A percentile compares a stretch with the other conserved stretches of the same genome.
phyloP scores from a whole-genome alignment of 345 rosid species.

The Acer saccharum region DNA sequence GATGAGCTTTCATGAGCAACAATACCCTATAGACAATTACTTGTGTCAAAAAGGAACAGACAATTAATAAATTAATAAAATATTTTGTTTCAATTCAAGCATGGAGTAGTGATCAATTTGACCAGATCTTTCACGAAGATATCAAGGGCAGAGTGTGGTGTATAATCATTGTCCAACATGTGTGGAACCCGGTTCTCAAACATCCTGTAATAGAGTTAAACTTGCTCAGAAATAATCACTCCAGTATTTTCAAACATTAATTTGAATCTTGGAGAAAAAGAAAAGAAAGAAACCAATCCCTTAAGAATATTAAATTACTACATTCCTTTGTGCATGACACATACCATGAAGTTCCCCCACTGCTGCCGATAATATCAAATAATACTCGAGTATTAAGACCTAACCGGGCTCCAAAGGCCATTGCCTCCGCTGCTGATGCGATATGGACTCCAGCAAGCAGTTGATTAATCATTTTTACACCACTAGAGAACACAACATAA shows the following conservation, averaged over 20 bases:
- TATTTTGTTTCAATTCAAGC: background rate
- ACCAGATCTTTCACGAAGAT: slow-evolving; percentile 98
- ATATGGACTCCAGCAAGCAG: slow-evolving; percentile 98
- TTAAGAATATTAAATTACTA: background rate
- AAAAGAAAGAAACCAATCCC: background rate
- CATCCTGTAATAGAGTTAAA: slow-evolving; percentile 69
- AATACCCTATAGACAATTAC: slow-evolving; percentile 71
- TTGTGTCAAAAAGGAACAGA: slow-evolving; percentile 4
- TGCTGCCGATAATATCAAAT: slow-evolving; percentile 58
- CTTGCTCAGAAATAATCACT: background rate
- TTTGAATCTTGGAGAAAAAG: background rate
- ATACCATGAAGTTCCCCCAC: slow-evolving; percentile 90
- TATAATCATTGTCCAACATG: slow-evolving; percentile 90
- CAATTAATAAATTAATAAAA: background rate
- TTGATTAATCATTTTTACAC: slow-evolving; percentile 92
- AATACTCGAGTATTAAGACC: slow-evolving; percentile 80
- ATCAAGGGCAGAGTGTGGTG: slow-evolving; percentile 94
- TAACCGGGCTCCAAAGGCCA: slow-evolving; percentile 93
- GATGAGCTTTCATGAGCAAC: slow-evolving; percentile 70
- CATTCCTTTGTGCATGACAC: slow-evolving; percentile 21
- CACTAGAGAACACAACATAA: slow-evolving; percentile 43
- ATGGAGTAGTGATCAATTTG: slow-evolving; percentile 26
- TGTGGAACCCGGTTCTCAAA: slow-evolving; percentile 97
- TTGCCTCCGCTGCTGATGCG: slow-evolving; percentile 95
- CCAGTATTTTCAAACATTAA: background rate